Evolutionary conservation across 345 rosid species (phyloP).

Genomic region (Dimocarpus longan): DNA sequence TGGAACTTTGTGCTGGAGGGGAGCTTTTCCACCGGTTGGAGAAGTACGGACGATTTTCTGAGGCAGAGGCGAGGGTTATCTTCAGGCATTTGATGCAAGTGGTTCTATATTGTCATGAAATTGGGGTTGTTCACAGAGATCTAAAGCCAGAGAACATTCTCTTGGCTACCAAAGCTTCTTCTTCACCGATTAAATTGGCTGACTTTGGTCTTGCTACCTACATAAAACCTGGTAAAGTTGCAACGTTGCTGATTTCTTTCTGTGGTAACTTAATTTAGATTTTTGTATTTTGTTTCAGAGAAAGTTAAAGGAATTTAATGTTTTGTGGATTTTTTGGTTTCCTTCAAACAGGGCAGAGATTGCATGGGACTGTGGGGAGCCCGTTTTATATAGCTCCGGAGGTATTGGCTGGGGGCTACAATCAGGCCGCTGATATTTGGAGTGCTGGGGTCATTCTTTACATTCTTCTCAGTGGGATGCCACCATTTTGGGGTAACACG

Average conservation of each 20-base stretch:
- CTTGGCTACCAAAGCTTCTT: conserved; percentile 55
- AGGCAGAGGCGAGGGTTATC: conserved; percentile 55
- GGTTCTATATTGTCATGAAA: conserved; percentile 62
- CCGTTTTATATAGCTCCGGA: conserved; percentile 81
- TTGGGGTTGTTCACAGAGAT: conserved; percentile 67
- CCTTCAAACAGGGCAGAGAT: conserved; percentile 48
- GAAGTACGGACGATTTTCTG: conserved; percentile 58
- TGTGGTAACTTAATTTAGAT: background rate
- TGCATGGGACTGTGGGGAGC: conserved; percentile 72
- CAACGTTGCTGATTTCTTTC: background rate
- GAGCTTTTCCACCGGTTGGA: conserved; percentile 64
- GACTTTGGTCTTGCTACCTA: conserved; percentile 78
- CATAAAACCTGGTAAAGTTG: conserved; percentile 50
- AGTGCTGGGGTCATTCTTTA: conserved; percentile 76
- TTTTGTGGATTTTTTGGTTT: conserved; percentile 13
- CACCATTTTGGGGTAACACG: conserved; percentile 75
- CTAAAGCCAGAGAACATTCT: conserved; percentile 77
- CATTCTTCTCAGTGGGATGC: conserved; percentile 66
- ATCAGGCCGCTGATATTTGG: conserved; percentile 76
- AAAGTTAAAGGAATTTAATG: conserved; percentile 2
- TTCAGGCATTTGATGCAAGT: conserved; percentile 68
- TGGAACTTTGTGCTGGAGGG: conserved; percentile 81
- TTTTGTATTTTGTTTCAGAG: background rate
- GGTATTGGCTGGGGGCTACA: conserved; percentile 64
- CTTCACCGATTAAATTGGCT: conserved; percentile 64